A percentile compares a stretch with the other conserved stretches of the same genome.
Conservation (phyloP, 768 basidiomycete genomes). For the Stropharia rugosoannulata region DNA sequence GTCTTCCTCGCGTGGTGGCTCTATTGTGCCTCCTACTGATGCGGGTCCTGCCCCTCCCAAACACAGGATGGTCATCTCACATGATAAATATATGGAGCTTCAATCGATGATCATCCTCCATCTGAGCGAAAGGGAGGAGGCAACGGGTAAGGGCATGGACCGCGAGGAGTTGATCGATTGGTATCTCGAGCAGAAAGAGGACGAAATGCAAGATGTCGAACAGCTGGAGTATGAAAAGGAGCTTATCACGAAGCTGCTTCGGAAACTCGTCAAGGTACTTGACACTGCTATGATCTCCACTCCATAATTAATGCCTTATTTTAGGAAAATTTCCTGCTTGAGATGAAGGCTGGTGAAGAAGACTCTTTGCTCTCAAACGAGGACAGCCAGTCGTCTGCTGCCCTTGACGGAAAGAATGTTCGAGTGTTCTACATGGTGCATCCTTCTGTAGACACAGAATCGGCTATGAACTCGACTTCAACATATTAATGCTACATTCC, state of each 20-base stretch:
- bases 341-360: slow-evolving; percentile 80
- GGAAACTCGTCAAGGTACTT: slow-evolving; percentile 85
- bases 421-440: slow-evolving; percentile 90
- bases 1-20: slow-evolving; percentile 39
- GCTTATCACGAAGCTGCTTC: slow-evolving; percentile 85
- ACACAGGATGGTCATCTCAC: slow-evolving; percentile 88
- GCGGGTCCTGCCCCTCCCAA: slow-evolving; percentile 46
- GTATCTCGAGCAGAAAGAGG: slow-evolving; percentile 92
- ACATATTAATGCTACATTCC: slow-evolving; percentile 22
- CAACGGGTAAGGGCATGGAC: slow-evolving; percentile 75
- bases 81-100: slow-evolving; percentile 91
- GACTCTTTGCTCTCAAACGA: slow-evolving; percentile 71
- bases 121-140: slow-evolving; percentile 72
- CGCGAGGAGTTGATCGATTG: slow-evolving; percentile 93
- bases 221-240: slow-evolving; percentile 91
- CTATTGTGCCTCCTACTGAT: slow-evolving; percentile 30
- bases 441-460: slow-evolving; percentile 80
- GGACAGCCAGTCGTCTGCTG: slow-evolving; percentile 52
- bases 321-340: slow-evolving; percentile 84
- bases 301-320: slow-evolving; percentile 2
- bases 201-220: slow-evolving; percentile 78
- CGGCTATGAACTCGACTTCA: slow-evolving; percentile 38
- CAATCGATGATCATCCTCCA: slow-evolving; percentile 88
- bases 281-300: neutral
- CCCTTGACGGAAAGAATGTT: slow-evolving; percentile 53